Percentiles rank a stretch among this genome's conserved stretches.
These are phyloP conservation scores for Podila epigama DNA, from an alignment of 192 early-diverging fungal genomes.

Conservation along the genomic window DNA sequence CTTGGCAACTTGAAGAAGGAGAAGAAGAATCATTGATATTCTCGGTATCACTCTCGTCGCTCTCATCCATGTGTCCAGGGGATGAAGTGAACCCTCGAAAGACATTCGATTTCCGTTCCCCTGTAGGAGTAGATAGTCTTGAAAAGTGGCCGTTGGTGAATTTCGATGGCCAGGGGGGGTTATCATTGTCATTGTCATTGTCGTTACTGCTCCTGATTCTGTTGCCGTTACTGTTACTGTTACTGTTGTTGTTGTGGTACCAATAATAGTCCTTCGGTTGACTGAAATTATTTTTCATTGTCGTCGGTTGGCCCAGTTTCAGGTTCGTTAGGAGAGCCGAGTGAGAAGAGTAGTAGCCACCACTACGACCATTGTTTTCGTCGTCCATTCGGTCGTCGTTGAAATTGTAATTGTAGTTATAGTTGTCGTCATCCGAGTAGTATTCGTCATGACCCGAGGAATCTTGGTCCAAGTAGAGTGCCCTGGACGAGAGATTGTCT, in stretches of 20 bases:
- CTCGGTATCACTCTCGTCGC: background rate
- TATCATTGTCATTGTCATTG: too few relatives aligned
- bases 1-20: too few relatives aligned
- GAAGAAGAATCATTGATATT: too few relatives aligned
- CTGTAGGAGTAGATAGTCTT: background rate
- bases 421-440: constrained; percentile 32
- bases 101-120: constrained; percentile 13
- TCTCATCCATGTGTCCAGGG: background rate
- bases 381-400: background rate
- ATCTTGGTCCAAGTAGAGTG: constrained; percentile 35
- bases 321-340: too few relatives aligned
- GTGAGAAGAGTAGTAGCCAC: too few relatives aligned
- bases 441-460: constrained; percentile 26
- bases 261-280: too few relatives aligned
- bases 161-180: constrained; percentile 27
- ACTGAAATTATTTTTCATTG: too few relatives aligned
- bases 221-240: background rate
- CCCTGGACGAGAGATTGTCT: constrained; percentile 38
- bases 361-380: background rate
- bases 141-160: constrained; percentile 30
- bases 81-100: constrained; percentile 4
- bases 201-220: too few relatives aligned
- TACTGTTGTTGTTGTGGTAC: background rate
- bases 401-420: background rate
- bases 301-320: too few relatives aligned